Evolutionary conservation across 2,329 filamentous ascomycete species (phyloP).

Genomic region (Fusarium coffeatum): DNA sequence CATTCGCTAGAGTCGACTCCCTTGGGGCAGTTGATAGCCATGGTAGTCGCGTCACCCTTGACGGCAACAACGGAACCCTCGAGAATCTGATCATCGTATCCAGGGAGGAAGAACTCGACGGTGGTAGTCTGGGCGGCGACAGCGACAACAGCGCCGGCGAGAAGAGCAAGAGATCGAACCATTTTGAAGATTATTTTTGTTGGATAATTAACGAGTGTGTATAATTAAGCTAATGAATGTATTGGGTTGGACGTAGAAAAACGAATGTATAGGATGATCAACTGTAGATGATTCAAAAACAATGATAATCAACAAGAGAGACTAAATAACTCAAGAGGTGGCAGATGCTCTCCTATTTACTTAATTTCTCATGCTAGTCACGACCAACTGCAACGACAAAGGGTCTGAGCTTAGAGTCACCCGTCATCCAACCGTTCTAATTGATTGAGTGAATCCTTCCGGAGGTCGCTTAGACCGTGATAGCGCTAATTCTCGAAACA

Average conservation of each 20-base stretch:
- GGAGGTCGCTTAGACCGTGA: slow-evolving; percentile 15
- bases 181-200: slow-evolving; percentile 29
- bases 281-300: neutral
- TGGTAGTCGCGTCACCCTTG: slow-evolving; percentile 47
- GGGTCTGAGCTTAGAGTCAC: neutral
- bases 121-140: slow-evolving; percentile 46
- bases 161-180: slow-evolving; percentile 43
- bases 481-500: slow-evolving; percentile 27
- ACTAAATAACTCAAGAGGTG: neutral
- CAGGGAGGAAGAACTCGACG: slow-evolving; percentile 46
- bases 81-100: slow-evolving; percentile 37
- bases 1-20: slow-evolving; percentile 41
- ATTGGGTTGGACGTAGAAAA: slow-evolving; percentile 20
- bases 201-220: slow-evolving; percentile 12
- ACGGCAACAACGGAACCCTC: slow-evolving; percentile 49
- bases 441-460: slow-evolving; percentile 32
- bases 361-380: no score
- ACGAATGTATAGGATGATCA: neutral
- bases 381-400: neutral
- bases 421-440: slow-evolving; percentile 4
- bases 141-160: slow-evolving; percentile 38
- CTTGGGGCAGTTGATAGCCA: slow-evolving; percentile 45
- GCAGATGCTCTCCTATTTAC: slow-evolving; percentile 6
- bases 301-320: neutral
- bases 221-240: slow-evolving; percentile 35